Evolutionary conservation across 306 rosid species (phyloP).

Genomic region (Phaseolus lunatus): DNA sequence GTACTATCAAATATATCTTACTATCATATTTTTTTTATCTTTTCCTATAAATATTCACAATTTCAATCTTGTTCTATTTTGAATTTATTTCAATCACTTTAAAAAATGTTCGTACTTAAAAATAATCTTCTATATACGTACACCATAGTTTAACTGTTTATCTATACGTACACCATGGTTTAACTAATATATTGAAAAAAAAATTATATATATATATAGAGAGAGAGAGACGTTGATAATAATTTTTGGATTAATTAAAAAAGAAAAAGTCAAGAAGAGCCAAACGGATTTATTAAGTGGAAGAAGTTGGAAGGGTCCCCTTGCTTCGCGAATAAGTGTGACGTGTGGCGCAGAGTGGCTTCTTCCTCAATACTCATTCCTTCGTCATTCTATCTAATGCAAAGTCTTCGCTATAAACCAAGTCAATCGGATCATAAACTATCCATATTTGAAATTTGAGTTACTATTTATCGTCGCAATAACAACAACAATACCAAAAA

Average conservation of each 20-base stretch:
- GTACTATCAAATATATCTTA: too few relatives aligned
- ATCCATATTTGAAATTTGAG: not conserved
- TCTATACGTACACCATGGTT: too few relatives aligned
- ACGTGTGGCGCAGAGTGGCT: constrained; percentile 24
- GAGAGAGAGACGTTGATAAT: too few relatives aligned
- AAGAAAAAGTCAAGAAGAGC: not conserved
- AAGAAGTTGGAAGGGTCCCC: not conserved
- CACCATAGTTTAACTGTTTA: too few relatives aligned
- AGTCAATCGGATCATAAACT: not conserved
- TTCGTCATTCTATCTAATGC: not conserved
- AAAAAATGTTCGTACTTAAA: too few relatives aligned
- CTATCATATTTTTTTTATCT: too few relatives aligned
- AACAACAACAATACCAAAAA: not conserved
- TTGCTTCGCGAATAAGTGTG: not conserved
- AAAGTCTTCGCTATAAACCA: constrained; percentile 22
- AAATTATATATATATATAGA: too few relatives aligned
- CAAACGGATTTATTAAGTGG: not conserved
- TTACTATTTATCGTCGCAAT: not conserved
- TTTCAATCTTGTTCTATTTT: too few relatives aligned
- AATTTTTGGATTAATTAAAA: not conserved
- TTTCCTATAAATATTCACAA: too few relatives aligned
- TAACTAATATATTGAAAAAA: too few relatives aligned
- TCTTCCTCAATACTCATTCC: not conserved
- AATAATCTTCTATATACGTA: too few relatives aligned
- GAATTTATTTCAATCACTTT: too few relatives aligned